Evolutionary conservation across 257 asterid species (phyloP), one percentile per base, ranked within the genome.

Genomic region (Cordia subcordata): DNA sequence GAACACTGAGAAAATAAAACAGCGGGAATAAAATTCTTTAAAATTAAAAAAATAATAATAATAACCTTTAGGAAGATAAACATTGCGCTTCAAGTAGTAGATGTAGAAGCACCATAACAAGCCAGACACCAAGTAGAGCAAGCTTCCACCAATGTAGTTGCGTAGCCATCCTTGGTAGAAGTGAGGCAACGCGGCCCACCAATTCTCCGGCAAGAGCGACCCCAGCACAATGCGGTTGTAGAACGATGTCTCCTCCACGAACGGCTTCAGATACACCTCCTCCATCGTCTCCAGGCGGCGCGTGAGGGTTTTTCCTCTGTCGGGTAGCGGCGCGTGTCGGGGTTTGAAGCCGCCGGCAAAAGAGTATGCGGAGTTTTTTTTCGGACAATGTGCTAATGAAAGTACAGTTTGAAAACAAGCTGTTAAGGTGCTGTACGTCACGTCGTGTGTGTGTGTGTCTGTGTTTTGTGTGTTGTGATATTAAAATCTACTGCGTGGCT

Each of bases 91-190:
- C 77, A 87, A 70, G 81, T 83, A 77, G 72, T 90, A 87, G 72
- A 90, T 87, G 62, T 82, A 85, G 32, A 85, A 60, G 53, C 95
- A 85, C 98, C 98, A 90, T 33, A 90, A 68, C 46, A 80, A 53
- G 47, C 94, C 96, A 20, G 95, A 83, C 0, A 90, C 1, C 19
- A 87, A 49, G 60, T 90, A 90, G 27, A 90, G 77, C 57, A 80
- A 65, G 49, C 81, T 71, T 0, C 91, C 96, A 13, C 95, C 98
- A 62, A 87, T 75, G 84, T 72, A 83, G 81, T 90, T 90, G 8
- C 96, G 80, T 68, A 90, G 86, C 98, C 96, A 90, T 5, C 85
- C 88, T 64, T 79, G 73, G 75, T 37, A 75, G 70, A 85, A 81
- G 70, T 83, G 96, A 13, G 95, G 94, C 45, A 90, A 79, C 2